Percentiles rank a stretch among this genome's conserved stretches.
These are phyloP conservation scores for Massospora cicadina DNA, from an alignment of 371 early-diverging fungal species.

Conservation along the genomic window DNA sequence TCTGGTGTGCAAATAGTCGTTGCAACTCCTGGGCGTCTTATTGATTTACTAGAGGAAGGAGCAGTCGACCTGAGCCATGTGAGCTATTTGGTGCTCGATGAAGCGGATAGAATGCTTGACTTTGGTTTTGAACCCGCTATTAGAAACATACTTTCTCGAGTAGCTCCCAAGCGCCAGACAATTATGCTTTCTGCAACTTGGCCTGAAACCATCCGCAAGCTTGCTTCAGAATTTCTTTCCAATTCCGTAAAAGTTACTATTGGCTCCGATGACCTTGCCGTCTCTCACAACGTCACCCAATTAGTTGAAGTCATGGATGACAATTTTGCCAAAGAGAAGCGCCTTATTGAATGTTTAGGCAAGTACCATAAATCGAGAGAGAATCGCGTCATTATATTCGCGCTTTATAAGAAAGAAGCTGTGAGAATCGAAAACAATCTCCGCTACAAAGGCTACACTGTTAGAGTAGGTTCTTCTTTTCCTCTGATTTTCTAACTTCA, in stretches of 20 bases:
- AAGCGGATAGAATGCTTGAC: slow-evolving; percentile 92
- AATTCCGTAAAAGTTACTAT: slow-evolving; percentile 84
- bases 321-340: slow-evolving; percentile 57
- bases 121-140: slow-evolving; percentile 84
- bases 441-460: slow-evolving; percentile 56
- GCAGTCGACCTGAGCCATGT: slow-evolving; percentile 43
- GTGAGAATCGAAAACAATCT: slow-evolving; percentile 53
- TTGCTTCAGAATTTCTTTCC: slow-evolving; percentile 65
- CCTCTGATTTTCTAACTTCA: neutral
- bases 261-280: slow-evolving; percentile 79
- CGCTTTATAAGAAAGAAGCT: slow-evolving; percentile 88
- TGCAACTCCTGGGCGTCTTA: slow-evolving; percentile 89
- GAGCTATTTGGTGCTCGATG: slow-evolving; percentile 79
- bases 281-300: slow-evolving; percentile 83
- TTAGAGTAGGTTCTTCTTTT: slow-evolving; percentile 16
- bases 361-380: slow-evolving; percentile 58
- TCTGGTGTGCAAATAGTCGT: slow-evolving; percentile 66
- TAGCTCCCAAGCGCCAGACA: slow-evolving; percentile 51
- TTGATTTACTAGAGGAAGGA: slow-evolving; percentile 76
- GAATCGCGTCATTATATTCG: slow-evolving; percentile 79
- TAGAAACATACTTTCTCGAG: slow-evolving; percentile 44
- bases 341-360: slow-evolving; percentile 56
- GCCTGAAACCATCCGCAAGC: slow-evolving; percentile 59
- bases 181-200: slow-evolving; percentile 75
- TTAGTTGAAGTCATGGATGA: slow-evolving; percentile 75